Evolutionary conservation across 768 basidiomycete species (phyloP).

Genomic region (Sporobolomyces phaffii): DNA sequence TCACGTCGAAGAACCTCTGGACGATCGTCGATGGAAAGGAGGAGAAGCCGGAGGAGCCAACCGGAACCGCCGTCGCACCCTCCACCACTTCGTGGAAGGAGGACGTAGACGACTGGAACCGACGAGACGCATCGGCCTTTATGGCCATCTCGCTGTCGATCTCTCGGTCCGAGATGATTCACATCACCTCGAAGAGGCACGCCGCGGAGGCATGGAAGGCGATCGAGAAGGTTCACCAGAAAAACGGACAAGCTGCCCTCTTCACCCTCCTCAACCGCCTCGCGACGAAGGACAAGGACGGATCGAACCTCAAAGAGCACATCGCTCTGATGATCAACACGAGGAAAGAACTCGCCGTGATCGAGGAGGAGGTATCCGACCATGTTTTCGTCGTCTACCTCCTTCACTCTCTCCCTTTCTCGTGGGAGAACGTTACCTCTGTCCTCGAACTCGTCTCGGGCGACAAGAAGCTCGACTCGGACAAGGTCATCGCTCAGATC

Average conservation of each 20-base stretch:
- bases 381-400: background rate
- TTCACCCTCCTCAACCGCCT: background rate
- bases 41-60: background rate
- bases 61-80: background rate
- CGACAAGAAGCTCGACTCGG: background rate
- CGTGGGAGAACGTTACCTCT: slow-evolving; percentile 6
- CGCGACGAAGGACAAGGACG: background rate
- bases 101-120: background rate
- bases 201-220: background rate
- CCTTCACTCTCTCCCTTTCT: slow-evolving; percentile 1
- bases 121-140: background rate
- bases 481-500: background rate
- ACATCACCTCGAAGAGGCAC: background rate
- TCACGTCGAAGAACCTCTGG: background rate
- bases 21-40: background rate
- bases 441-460: background rate
- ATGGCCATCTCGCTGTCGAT: background rate
- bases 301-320: background rate
- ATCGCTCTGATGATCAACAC: background rate
- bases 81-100: no score
- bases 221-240: background rate
- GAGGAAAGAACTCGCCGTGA: background rate
- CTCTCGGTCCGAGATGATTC: background rate
- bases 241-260: background rate
- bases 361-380: background rate